A percentile compares a stretch with the other conserved stretches of the same genome.
These are phyloP conservation scores for Vitis hybrid DNA, from an alignment of 177 flowering plant species.

Conservation along the genomic window DNA sequence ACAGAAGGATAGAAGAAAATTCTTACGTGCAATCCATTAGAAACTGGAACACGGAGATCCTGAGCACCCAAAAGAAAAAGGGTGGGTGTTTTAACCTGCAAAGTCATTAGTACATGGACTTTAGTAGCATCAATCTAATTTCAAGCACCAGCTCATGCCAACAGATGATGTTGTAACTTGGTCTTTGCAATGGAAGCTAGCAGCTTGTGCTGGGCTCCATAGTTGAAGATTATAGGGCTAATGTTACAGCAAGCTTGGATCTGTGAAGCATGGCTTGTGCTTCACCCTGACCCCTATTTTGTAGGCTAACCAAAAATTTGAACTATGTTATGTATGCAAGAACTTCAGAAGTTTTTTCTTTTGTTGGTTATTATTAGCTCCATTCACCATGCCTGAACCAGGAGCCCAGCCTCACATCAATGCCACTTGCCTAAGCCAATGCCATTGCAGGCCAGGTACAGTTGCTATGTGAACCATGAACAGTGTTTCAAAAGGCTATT, in stretches of 20 bases:
- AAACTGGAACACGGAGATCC: slow-evolving; percentile 88
- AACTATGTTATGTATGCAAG: background rate
- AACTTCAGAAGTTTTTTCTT: background rate
- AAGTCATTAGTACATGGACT: slow-evolving; percentile 7
- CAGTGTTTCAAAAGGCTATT: no score
- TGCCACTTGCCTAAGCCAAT: background rate
- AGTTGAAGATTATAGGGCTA: background rate
- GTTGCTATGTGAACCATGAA: background rate
- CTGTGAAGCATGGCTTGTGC: background rate
- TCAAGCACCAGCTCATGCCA: no score
- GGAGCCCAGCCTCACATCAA: background rate
- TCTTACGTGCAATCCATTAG: slow-evolving; percentile 86
- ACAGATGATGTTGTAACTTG: background rate
- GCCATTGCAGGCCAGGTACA: background rate
- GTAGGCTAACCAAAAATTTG: no score
- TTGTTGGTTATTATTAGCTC: background rate
- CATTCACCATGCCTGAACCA: background rate
- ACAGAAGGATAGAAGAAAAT: background rate
- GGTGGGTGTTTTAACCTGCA: slow-evolving; percentile 75
- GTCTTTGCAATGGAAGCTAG: background rate
- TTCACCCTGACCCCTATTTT: background rate
- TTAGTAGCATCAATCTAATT: background rate
- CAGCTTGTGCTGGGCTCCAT: background rate
- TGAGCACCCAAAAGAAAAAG: slow-evolving; percentile 84
- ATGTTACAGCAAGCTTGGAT: background rate